Base-by-base conservation (phyloP, 345 rosid genomes). In the Cochlearia excelsa region DNA sequence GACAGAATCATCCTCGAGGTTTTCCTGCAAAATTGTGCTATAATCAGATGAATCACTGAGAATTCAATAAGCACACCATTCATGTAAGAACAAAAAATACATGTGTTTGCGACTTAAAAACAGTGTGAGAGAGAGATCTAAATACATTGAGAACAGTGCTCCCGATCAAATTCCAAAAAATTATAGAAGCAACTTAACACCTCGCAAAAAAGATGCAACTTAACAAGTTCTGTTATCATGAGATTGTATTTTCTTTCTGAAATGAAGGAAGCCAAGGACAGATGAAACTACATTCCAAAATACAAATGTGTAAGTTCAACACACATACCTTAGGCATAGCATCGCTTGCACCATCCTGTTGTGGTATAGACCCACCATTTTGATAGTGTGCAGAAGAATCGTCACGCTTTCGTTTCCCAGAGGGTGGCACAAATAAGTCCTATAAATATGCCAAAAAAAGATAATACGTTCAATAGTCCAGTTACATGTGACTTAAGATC, bases 341-440 rank as follows among this genome's bases (percentile, higher is more conserved):
- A 81, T 85, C 97, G 34, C 79, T 78, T 61, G 99, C 88, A 67
- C 99, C 99, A 82, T 93, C 97, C 63, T 82, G 97, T 77, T 93
- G 99, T 30, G 99, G 95, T 67, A 93, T 87, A 64, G 77, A 85
- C 46, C 90, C 87, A 75, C 98, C 92, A 78, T 82, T 87, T 42
- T 80, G 82, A 82, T 79, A 87, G 48, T 76, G 89, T 0, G 72
- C 29, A 41, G 86, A 57, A 48, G 86, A 73, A 61, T 89, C 99
- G 44, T 87, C 99, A 56, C 97, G 99, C 78, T 89, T 93, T 51
- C 99, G 78, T 74, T 93, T 93, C 67, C 96, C 97, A 45, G 95
- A 58, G 61, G 98, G 51, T 69, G 66, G 47, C 67, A 60, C 80
- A 79, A 93, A 85, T 82, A 93, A 84, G 75, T 93, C 95, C 99